Conservation (phyloP, 345 rosid genomes). For the Triadica sebifera region DNA sequence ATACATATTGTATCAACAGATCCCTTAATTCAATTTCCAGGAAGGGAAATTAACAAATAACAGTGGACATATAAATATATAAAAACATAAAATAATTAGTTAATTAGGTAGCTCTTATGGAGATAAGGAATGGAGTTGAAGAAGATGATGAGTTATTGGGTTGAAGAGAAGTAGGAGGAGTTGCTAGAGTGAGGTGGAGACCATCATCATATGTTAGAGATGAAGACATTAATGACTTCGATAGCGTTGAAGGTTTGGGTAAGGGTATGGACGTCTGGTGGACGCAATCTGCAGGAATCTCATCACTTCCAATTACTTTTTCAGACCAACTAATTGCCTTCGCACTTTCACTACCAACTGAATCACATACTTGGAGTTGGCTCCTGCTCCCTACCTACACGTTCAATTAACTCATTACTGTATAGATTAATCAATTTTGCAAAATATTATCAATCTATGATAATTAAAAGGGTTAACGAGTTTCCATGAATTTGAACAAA, state of each 20-base stretch:
- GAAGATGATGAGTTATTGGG: slow-evolving; percentile 5
- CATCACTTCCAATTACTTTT: neutral
- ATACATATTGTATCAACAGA: too few relatives aligned
- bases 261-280: slow-evolving; percentile 6
- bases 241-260: slow-evolving; percentile 21
- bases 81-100: neutral
- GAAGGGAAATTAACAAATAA: too few relatives aligned
- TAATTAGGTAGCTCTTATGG: slow-evolving; percentile 40
- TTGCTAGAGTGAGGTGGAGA: slow-evolving; percentile 55
- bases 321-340: neutral
- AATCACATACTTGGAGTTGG: neutral
- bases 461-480: too few relatives aligned
- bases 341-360: neutral
- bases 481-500: too few relatives aligned
- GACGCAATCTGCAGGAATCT: neutral
- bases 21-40: too few relatives aligned
- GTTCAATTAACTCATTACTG: neutral
- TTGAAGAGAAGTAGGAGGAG: slow-evolving; percentile 19
- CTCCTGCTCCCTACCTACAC: neutral
- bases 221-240: neutral
- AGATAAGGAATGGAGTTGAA: slow-evolving; percentile 26
- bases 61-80: neutral
- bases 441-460: neutral
- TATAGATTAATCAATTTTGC: neutral
- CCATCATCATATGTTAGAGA: slow-evolving; percentile 16